A percentile compares a stretch with the other conserved stretches of the same genome.
These are phyloP conservation scores for Lyophyllum semitale DNA, from an alignment of 768 basidiomycete genomes.

Conservation along the genomic window DNA sequence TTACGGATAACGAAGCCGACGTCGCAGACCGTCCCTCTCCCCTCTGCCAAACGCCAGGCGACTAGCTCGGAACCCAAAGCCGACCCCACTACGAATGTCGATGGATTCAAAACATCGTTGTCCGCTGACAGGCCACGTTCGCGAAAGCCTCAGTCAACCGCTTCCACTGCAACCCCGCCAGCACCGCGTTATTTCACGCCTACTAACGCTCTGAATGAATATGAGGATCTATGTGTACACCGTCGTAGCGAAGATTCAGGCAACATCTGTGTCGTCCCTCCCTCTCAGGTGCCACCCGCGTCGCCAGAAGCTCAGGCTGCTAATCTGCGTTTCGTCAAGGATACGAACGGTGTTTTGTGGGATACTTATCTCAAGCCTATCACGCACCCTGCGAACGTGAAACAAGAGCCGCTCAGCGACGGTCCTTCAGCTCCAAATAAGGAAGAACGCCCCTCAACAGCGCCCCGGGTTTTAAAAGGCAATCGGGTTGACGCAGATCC, in stretches of 20 bases:
- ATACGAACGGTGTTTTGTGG: slow-evolving; percentile 17
- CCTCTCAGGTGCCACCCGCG: slow-evolving; percentile 16
- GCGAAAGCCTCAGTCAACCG: background rate
- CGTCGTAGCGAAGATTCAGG: slow-evolving; percentile 27
- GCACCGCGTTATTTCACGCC: background rate
- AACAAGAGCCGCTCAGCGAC: slow-evolving; percentile 7
- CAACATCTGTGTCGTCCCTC: slow-evolving; percentile 24
- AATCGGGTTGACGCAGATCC: background rate
- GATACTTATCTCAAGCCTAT: slow-evolving; percentile 15
- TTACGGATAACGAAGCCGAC: background rate
- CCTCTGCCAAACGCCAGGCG: background rate
- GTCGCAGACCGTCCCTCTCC: background rate
- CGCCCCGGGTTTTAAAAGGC: background rate
- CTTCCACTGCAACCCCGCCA: background rate
- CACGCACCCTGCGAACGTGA: background rate
- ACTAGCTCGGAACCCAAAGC: background rate
- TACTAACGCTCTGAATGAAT: background rate
- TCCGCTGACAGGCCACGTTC: background rate
- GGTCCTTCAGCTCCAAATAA: background rate
- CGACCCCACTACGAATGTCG: background rate
- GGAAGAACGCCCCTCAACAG: background rate
- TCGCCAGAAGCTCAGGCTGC: slow-evolving; percentile 28
- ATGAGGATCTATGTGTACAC: slow-evolving; percentile 19
- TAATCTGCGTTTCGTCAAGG: slow-evolving; percentile 27
- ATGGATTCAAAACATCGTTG: background rate